Evolutionary conservation across 2,329 filamentous ascomycete species (phyloP).

Genomic region (Aureobasidium sp.): DNA sequence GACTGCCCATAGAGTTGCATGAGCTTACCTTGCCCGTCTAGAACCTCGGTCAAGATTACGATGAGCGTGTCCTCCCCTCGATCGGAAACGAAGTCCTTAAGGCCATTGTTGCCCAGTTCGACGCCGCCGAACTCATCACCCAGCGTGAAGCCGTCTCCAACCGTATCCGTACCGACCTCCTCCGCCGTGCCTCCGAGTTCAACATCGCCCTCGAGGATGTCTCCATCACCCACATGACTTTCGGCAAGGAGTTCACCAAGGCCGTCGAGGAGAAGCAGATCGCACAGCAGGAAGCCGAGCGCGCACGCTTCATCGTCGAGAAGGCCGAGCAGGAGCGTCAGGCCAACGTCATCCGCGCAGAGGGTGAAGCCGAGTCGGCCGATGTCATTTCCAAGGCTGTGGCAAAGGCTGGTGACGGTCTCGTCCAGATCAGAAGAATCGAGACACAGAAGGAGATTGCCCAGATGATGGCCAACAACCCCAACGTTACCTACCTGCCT

Average conservation of each 20-base stretch:
- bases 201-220: conserved; percentile 99
- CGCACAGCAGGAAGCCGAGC: conserved; percentile 96
- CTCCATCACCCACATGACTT: conserved; percentile 99
- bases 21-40: conserved; percentile 33
- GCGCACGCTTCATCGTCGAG: conserved; percentile 96
- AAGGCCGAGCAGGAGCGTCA: conserved; percentile 97
- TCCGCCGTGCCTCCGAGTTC: conserved; percentile 91
- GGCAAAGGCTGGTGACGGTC: conserved; percentile 82
- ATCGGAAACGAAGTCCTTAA: conserved; percentile 51
- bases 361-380: conserved; percentile 94
- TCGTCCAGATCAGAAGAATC: conserved; percentile 94
- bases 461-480: conserved; percentile 78
- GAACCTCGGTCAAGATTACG: conserved; percentile 97
- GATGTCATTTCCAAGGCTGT: conserved; percentile 94
- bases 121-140: conserved; percentile 68
- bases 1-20: not conserved
- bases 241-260: conserved; percentile 96
- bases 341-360: conserved; percentile 94
- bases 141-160: conserved; percentile 95
- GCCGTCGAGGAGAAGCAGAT: conserved; percentile 99
- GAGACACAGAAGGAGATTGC: conserved; percentile 96
- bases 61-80: conserved; percentile 56
- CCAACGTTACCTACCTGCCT: conserved; percentile 92
- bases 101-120: conserved; percentile 48
- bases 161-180: conserved; percentile 85